Evolutionary conservation across 306 rosid genomes (phyloP).

Genomic region (Urtica urens): DNA sequence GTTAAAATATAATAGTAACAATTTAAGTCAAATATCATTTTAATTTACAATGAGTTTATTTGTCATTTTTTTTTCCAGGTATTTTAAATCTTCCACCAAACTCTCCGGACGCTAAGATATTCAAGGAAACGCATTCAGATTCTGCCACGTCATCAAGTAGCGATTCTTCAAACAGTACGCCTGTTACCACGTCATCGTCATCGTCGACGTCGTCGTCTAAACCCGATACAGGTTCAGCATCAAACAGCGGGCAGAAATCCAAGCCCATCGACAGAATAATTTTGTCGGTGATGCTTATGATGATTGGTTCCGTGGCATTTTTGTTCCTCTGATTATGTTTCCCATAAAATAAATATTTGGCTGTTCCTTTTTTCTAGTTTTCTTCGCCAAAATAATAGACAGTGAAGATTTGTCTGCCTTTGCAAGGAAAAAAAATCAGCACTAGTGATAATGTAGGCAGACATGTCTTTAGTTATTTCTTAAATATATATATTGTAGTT

Average conservation of each 20-base stretch:
- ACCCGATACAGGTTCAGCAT: constrained; percentile 1
- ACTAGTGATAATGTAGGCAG: no score
- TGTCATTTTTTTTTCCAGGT: background rate
- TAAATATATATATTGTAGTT: no score
- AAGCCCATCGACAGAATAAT: background rate
- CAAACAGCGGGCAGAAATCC: background rate
- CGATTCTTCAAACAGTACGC: constrained; percentile 5
- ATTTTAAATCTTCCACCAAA: constrained; percentile 12
- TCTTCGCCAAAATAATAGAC: background rate
- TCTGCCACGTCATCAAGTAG: constrained; percentile 4
- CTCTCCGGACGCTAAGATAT: constrained; percentile 9
- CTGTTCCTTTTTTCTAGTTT: background rate
- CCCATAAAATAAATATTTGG: background rate
- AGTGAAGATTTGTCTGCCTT: no score
- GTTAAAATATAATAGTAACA: no score
- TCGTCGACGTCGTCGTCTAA: constrained; percentile 6
- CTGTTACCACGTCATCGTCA: constrained; percentile 3
- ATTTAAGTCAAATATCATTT: no score
- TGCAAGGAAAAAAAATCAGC: no score
- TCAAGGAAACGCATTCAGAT: constrained; percentile 10
- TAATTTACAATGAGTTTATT: no score
- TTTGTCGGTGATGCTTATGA: background rate
- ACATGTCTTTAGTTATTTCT: no score
- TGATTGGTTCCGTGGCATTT: constrained; percentile 2
- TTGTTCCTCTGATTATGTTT: background rate